Base-by-base conservation (phyloP, 2,329 filamentous ascomycete species). In the Paraphaeosphaeria sporulosa region DNA sequence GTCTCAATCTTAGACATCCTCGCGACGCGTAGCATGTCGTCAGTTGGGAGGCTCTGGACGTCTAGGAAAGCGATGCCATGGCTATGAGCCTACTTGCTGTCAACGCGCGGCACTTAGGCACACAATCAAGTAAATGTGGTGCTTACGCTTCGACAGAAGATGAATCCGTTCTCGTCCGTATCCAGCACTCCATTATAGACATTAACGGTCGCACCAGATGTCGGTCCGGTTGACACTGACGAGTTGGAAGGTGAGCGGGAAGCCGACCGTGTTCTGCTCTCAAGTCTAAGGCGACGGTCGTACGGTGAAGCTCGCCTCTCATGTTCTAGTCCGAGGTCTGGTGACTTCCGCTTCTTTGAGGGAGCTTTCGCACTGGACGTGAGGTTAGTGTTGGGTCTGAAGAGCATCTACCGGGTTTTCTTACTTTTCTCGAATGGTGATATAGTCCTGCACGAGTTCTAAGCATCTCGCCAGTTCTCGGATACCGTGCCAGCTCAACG, bases 401-500 rank as follows among this genome's bases (percentile, higher is more conserved):
- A 6, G 23, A 3, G 21, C 12, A 23, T 3, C 13, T 8, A 38
- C 32, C 1, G 17, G 7, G 12, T 40, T 15, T 30, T 19, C 66
- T 57, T 64, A 75, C 74, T 66, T 66, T 17, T 71, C 60, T 34
- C 68, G 64, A 15, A 30, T 27, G 1, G 79, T 76, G 0, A 83
- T 62, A 53, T 84, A 83, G 1, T 69, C 68, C 53, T 84, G 82
- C 0, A 84, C 70, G 1, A 73, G 60, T 51, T 80, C 75, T 0
- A 83, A 69, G 38, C 77, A 79, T 6, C 67, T 51, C 0, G 62
- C 60, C 0, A 84, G 72, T 53, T 83, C 81, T 0, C 70, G 58
- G 0, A 83, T 36, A 1, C 62, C 42, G 55, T 84, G 82, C 82
- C 82, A 84, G 6, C 79, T 81, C 3, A 77, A 66, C 1, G 80